A percentile compares a stretch with the other conserved stretches of the same genome.
Conservation (phyloP, 495 filamentous ascomycete genomes). For the Chlorociboria aeruginascens region DNA sequence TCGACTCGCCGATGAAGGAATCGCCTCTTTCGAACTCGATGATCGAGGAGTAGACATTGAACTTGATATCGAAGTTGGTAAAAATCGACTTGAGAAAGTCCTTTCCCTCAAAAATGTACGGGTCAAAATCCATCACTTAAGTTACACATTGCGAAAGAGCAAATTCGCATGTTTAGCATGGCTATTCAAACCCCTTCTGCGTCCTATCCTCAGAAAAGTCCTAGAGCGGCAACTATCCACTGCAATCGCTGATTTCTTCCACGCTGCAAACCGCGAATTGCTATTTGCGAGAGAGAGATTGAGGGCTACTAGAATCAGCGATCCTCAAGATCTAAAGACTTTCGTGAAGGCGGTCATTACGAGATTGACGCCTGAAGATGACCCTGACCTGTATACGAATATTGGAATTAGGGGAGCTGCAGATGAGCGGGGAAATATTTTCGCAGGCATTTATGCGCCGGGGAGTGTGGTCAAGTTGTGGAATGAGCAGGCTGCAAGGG, state of each 20-base stretch:
- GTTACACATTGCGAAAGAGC: slow-evolving; percentile 61
- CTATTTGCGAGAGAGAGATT: slow-evolving; percentile 78
- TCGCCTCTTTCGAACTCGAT: slow-evolving; percentile 75
- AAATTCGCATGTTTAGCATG: slow-evolving; percentile 67
- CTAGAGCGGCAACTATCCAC: slow-evolving; percentile 69
- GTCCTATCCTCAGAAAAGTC: slow-evolving; percentile 63
- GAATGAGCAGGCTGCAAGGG: slow-evolving; percentile 63
- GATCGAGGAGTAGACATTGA: slow-evolving; percentile 77
- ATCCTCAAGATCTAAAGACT: slow-evolving; percentile 65
- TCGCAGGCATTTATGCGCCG: slow-evolving; percentile 75
- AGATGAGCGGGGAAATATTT: slow-evolving; percentile 41
- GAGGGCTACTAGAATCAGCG: slow-evolving; percentile 69
- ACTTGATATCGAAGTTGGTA: slow-evolving; percentile 68
- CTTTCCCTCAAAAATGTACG: slow-evolving; percentile 62
- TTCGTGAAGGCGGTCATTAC: slow-evolving; percentile 75
- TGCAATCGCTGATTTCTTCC: slow-evolving; percentile 54
- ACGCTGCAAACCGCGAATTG: slow-evolving; percentile 70
- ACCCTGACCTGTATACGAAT: slow-evolving; percentile 60
- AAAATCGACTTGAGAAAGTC: slow-evolving; percentile 63
- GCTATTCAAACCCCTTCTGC: slow-evolving; percentile 76
- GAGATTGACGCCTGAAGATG: slow-evolving; percentile 52
- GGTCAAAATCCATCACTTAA: slow-evolving; percentile 76
- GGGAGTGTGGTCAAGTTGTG: slow-evolving; percentile 79
- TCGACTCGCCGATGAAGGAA: slow-evolving; percentile 65
- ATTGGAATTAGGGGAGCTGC: slow-evolving; percentile 44